Evolutionary conservation across 108 stramenopile species (phyloP), one percentile per base, ranked within the genome.

Genomic region (Nannochloropsis granulata): DNA sequence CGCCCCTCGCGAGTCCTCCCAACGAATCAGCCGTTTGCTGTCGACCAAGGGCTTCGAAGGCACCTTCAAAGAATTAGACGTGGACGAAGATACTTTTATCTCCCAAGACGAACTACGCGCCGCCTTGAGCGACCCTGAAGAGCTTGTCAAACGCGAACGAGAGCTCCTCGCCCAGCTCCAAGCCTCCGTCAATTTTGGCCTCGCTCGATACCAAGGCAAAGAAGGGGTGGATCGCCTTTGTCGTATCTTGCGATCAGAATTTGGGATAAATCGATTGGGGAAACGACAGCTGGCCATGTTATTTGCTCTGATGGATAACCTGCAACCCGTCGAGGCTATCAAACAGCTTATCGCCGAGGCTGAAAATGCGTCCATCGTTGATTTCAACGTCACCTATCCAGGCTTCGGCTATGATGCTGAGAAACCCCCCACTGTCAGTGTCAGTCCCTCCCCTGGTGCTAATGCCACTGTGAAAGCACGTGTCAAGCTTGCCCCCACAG

Each of bases 271-370:
- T 79, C 78, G 56, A 12, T 46, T 84, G 79, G 88, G 80, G 12
- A 84, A 84, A 84, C 44, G 88, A 44, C 88, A 88, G 88, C 82
- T 88, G 25, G 88, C 88, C 8, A 82, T 85, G 25, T 82, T 88
- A 13, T 88, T 88, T 24, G 79, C 88, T 12, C 45, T 88, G 79
- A 56, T 88, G 24, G 88, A 88, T 78, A 44, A 56, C 19, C 34
- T 79, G 14, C 88, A 88, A 81, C 88, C 88, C 34, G 88, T 88
- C 81, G 88, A 88, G 88, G 71, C 78, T 13, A 88, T 88, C 42
- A 88, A 88, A 78, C 24, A 44, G 13, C 84, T 88, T 44, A 88
- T 88, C 79, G 88, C 81, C 19, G 88, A 88, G 71, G 84, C 88
- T 16, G 88, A 88, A 78, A 88, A 88, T 80, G 81, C 84, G 9